phyloP scores from a whole-genome alignment of 2,329 filamentous ascomycete species.

The Cladophialophora exuberans region DNA sequence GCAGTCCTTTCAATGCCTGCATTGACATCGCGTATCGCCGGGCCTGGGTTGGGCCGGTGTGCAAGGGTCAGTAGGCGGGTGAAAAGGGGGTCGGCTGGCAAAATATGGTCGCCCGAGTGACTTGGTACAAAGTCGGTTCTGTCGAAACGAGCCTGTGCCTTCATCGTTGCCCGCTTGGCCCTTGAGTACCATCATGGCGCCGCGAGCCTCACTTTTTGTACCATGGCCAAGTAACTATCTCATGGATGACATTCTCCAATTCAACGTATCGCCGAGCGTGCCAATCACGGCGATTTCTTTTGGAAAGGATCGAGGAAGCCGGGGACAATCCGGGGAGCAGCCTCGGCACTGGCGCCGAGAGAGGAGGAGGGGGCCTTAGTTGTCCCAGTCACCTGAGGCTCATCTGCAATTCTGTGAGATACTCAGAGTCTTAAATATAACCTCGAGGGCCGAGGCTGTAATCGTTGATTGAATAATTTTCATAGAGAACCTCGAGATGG shows the following conservation, averaged over 20 bases:
- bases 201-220: not conserved
- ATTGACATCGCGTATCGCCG: constrained; percentile 40
- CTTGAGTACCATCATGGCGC: not conserved
- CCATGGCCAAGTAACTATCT: not conserved
- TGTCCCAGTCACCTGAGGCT: not conserved
- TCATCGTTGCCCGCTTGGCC: constrained; percentile 13
- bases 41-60: constrained; percentile 32
- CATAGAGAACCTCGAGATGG: constrained; percentile 35
- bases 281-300: constrained; percentile 20
- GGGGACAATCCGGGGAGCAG: not conserved
- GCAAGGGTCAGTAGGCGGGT: constrained; percentile 39
- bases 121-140: constrained; percentile 36
- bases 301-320: no score
- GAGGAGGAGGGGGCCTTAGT: not conserved
- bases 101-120: constrained; percentile 36
- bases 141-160: constrained; percentile 23
- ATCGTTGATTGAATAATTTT: not conserved
- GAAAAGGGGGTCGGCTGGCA: constrained; percentile 41
- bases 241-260: not conserved
- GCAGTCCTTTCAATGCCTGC: constrained; percentile 39
- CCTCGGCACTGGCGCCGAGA: constrained; percentile 15
- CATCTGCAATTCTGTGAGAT: not conserved
- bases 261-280: not conserved
- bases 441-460: not conserved
- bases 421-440: no score